Base-by-base conservation (phyloP, 1,139 yeast species). In the Taphrina betulina region DNA sequence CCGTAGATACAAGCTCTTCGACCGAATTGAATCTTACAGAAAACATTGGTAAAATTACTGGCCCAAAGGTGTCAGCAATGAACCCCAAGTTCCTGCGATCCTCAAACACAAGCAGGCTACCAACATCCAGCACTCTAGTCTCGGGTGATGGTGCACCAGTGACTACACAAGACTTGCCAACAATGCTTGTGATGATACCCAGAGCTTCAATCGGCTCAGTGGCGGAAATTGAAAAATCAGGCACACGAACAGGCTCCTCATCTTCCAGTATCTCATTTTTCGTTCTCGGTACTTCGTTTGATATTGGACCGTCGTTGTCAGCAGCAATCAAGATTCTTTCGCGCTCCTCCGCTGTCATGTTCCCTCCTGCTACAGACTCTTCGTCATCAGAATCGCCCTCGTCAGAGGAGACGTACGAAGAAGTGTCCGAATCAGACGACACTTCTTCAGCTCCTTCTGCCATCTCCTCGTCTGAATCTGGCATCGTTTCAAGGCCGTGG, bases 91-190 rank as follows among this genome's bases (percentile, higher is more conserved):
- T 73, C 0, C 78, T 75, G 51, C 83, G 76, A 66, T 86, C 90
- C 63, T 81, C 83, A 52, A 89, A 75, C 67, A 96, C 88, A 16
- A 92, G 75, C 0, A 90, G 75, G 0, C 96, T 83, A 24, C 83
- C 85, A 58, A 89, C 96, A 61, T 83, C 85, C 37, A 94, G 73
- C 0, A 90, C 85, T 42, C 92, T 73, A 66, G 83, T 85, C 64
- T 92, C 96, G 2, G 95, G 97, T 1, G 78, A 71, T n/a, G 73
- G 71, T 0, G 95, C 94, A 33, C 94, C 75, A 10, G 94, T 78
- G 2, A 87, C 77, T 10, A 50, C 54, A 20, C 45, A 40, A 56
- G 85, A 82, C 57, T 76, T 77, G 12, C 62, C 95, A 1, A 88
- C 89, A 5, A 85, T 72, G 0, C 83, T 82, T 8, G 78, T 75